These are phyloP conservation scores for Diaporthe batatas DNA, from an alignment of 2,329 filamentous ascomycete genomes.

Conservation along the genomic window DNA sequence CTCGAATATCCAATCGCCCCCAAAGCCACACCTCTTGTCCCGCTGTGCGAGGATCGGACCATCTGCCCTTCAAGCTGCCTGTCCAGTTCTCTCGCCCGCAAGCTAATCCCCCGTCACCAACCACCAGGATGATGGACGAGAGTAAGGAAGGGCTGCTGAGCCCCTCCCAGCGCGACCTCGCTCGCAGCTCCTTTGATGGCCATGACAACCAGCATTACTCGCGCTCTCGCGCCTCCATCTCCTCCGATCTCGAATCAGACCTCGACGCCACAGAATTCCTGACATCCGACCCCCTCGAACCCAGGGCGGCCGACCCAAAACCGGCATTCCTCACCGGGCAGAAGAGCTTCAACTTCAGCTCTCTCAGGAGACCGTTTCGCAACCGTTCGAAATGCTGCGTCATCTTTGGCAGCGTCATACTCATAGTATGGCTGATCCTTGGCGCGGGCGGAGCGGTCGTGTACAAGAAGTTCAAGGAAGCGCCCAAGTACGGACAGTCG, in stretches of 20 bases:
- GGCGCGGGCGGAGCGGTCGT: slow-evolving; percentile 59
- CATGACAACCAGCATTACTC: slow-evolving; percentile 7
- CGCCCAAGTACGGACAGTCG: slow-evolving; percentile 67
- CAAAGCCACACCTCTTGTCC: slow-evolving; percentile 8
- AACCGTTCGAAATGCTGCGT: slow-evolving; percentile 54
- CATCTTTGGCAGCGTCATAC: slow-evolving; percentile 49
- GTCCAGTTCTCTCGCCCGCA: not conserved
- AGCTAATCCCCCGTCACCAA: not conserved
- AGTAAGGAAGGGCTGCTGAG: slow-evolving; percentile 42
- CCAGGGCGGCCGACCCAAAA: slow-evolving; percentile 31
- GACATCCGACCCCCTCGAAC: slow-evolving; percentile 42
- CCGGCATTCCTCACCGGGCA: slow-evolving; percentile 41
- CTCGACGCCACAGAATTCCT: slow-evolving; percentile 52
- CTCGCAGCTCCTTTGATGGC: slow-evolving; percentile 17
- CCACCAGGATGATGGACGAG: slow-evolving; percentile 36
- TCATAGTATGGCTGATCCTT: slow-evolving; percentile 55
- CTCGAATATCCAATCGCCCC: not conserved
- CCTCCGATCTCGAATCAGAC: slow-evolving; percentile 48
- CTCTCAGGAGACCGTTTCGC: slow-evolving; percentile 37
- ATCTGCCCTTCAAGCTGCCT: not conserved
- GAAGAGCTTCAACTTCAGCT: slow-evolving; percentile 24
- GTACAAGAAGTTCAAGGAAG: slow-evolving; percentile 62
- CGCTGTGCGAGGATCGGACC: slow-evolving; percentile 9
- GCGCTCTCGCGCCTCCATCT: slow-evolving; percentile 37
- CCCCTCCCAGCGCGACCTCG: slow-evolving; percentile 33